These are phyloP conservation scores for Calophaca sinica DNA, from an alignment of 306 rosid species.

Conservation along the genomic window DNA sequence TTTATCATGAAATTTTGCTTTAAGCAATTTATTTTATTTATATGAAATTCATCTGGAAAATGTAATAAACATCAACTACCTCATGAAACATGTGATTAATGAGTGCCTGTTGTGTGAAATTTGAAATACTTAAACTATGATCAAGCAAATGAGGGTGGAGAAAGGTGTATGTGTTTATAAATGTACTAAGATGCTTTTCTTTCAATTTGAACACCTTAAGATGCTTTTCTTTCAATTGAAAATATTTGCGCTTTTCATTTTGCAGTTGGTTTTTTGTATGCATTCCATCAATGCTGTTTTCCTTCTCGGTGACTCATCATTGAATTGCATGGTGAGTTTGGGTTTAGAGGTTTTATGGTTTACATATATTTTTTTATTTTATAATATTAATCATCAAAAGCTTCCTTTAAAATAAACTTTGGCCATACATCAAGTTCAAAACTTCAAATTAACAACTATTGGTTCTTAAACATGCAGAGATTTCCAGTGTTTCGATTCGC, in stretches of 20 bases:
- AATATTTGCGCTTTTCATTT: constrained; percentile 38
- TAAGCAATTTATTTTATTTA: too few species aligned
- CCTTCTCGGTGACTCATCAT: constrained; percentile 77
- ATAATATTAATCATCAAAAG: neutral
- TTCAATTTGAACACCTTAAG: constrained; percentile 1
- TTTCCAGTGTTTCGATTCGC: constrained; percentile 85
- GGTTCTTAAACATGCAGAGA: constrained; percentile 61
- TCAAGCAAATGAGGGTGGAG: neutral
- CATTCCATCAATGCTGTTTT: constrained; percentile 85
- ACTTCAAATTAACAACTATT: constrained; percentile 32
- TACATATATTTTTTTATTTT: neutral
- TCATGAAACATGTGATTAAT: neutral
- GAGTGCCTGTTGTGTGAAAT: constrained; percentile 38
- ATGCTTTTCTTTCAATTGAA: constrained; percentile 32
- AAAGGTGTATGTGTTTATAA: constrained; percentile 1
- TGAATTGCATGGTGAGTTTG: constrained; percentile 80
- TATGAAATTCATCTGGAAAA: too few species aligned
- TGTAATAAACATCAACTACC: neutral
- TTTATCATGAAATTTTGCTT: too few species aligned
- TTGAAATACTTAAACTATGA: neutral
- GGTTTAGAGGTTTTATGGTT: constrained; percentile 15
- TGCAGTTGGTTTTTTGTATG: constrained; percentile 75
- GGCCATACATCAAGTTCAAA: constrained; percentile 1
- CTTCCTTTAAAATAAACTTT: neutral
- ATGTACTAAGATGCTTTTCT: neutral